phyloP scores from a whole-genome alignment of 192 early-diverging fungal species.

The Physocladia obscura region DNA sequence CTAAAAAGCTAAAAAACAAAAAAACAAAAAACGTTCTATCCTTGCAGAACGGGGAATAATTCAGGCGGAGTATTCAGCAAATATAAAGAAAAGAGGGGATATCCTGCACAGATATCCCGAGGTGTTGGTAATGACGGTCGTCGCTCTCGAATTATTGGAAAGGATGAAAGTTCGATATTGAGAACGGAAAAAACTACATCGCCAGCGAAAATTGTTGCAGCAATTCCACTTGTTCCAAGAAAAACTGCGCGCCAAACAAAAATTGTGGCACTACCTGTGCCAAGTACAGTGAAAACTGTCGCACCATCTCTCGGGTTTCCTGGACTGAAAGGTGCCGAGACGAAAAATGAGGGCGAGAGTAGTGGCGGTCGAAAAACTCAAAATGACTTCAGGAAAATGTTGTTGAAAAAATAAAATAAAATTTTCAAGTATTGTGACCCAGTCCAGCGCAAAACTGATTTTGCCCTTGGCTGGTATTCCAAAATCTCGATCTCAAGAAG shows the following conservation, averaged over 20 bases:
- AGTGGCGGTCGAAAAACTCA: slow-evolving; percentile 25
- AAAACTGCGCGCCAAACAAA: not conserved
- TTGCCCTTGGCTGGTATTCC: too few species aligned
- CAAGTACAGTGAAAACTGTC: not conserved
- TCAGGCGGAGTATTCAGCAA: not conserved
- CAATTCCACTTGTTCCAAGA: slow-evolving; percentile 20
- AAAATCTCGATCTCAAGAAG: too few species aligned
- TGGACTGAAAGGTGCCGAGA: not conserved
- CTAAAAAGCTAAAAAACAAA: not conserved
- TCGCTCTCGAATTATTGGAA: not conserved
- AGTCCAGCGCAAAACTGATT: too few species aligned
- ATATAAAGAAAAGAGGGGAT: not conserved
- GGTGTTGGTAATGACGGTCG: not conserved
- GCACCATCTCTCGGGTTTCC: not conserved
- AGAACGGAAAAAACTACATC: not conserved
- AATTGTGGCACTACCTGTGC: not conserved
- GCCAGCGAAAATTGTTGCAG: not conserved
- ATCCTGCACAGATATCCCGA: not conserved
- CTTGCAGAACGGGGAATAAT: not conserved
- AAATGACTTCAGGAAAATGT: slow-evolving; percentile 50
- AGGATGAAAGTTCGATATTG: too few species aligned
- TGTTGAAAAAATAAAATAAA: slow-evolving; percentile 15
- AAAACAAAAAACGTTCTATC: not conserved
- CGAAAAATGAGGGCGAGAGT: not conserved
- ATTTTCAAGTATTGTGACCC: too few species aligned